These are phyloP conservation scores for Vanrija sp. DNA, from an alignment of 1,284 basidiomycete species.

Conservation along the genomic window DNA sequence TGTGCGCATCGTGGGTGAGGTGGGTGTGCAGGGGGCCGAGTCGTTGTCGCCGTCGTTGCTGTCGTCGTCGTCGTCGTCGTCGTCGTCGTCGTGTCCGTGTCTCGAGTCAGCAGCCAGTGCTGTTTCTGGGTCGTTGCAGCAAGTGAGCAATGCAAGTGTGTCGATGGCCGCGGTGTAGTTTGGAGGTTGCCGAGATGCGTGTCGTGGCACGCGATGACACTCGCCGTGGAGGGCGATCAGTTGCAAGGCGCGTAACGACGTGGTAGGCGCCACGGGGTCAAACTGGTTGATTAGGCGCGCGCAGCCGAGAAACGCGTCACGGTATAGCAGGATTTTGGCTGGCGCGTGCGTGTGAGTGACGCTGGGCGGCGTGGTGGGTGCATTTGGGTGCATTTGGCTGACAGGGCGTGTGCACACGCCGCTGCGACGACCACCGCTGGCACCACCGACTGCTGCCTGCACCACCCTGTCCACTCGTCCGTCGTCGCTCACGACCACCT, in stretches of 20 bases:
- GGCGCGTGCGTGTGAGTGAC: too few relatives aligned
- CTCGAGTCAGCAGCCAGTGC: not conserved
- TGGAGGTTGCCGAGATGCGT: too few relatives aligned
- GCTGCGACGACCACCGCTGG: too few relatives aligned
- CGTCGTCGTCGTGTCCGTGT: too few relatives aligned
- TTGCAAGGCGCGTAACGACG: too few relatives aligned
- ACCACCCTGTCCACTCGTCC: not conserved
- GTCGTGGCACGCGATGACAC: not conserved
- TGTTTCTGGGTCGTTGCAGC: not conserved
- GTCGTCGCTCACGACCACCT: not conserved
- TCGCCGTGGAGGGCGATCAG: not conserved
- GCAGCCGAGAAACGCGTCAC: too few relatives aligned
- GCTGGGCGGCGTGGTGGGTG: too few relatives aligned
- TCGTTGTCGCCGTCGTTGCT: slow-evolving; percentile 1
- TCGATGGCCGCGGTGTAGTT: not conserved
- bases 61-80: not conserved
- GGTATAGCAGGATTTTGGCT: too few relatives aligned
- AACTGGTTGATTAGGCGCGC: too few relatives aligned
- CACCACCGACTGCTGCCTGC: not conserved
- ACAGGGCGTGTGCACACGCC: too few relatives aligned
- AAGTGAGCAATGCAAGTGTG: not conserved
- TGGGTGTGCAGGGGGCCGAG: not conserved
- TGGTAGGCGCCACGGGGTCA: too few relatives aligned
- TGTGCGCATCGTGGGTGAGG: slow-evolving; percentile 4
- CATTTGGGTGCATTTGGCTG: too few relatives aligned